phyloP scores from a whole-genome alignment of 2,329 filamentous ascomycete genomes.

The Fusarium devonianum region DNA sequence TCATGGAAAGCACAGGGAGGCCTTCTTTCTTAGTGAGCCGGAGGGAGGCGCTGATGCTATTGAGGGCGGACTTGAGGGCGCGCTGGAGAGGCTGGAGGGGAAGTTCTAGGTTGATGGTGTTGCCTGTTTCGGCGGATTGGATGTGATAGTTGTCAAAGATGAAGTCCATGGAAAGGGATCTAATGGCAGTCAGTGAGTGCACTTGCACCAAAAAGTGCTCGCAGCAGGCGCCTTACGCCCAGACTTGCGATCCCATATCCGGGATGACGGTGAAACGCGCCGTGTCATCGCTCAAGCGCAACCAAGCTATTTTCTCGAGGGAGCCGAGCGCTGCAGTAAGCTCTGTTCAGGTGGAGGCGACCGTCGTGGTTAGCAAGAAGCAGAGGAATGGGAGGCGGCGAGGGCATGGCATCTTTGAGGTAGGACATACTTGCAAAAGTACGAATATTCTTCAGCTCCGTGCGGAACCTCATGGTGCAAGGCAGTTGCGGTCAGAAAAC shows the following conservation, averaged over 20 bases:
- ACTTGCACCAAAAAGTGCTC: neutral
- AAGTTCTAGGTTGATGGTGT: slow-evolving; percentile 96
- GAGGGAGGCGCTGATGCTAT: slow-evolving; percentile 81
- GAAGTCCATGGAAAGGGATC: slow-evolving; percentile 73
- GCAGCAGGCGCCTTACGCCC: slow-evolving; percentile 70
- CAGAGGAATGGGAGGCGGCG: neutral
- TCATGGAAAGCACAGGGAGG: slow-evolving; percentile 85
- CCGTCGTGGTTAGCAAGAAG: slow-evolving; percentile 5
- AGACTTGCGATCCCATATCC: slow-evolving; percentile 93
- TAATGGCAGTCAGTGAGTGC: too few species aligned
- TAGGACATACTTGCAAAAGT: slow-evolving; percentile 67
- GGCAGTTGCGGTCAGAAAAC: neutral
- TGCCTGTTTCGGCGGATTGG: slow-evolving; percentile 80
- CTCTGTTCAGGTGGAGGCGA: slow-evolving; percentile 52
- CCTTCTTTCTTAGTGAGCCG: slow-evolving; percentile 93
- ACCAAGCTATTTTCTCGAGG: slow-evolving; percentile 85
- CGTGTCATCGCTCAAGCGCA: slow-evolving; percentile 85
- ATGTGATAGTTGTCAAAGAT: slow-evolving; percentile 88
- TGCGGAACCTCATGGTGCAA: slow-evolving; percentile 68
- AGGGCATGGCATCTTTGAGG: neutral
- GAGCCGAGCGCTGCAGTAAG: slow-evolving; percentile 69
- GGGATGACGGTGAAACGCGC: slow-evolving; percentile 96
- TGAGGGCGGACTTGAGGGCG: slow-evolving; percentile 87
- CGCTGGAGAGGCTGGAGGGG: slow-evolving; percentile 87
- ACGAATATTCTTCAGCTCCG: slow-evolving; percentile 70